Base-by-base conservation (phyloP, 2,329 filamentous ascomycete species). In the Phialophora chinensis region DNA sequence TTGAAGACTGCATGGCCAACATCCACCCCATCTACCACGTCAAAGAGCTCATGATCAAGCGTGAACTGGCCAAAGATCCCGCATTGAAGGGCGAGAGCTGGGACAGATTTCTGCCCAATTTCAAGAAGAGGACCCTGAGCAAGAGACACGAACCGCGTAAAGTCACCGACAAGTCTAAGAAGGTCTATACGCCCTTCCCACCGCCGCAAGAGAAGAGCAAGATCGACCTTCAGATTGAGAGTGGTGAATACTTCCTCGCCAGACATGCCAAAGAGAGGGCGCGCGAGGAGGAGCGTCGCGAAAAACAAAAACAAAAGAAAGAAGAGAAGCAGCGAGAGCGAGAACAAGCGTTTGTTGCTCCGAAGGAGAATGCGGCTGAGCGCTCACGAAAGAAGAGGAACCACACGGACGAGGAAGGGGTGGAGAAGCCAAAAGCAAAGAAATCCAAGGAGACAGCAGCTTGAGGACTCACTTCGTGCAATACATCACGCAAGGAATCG, bases 181-280 rank as follows among this genome's bases (percentile, higher is more conserved):
- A 97, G 86, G 80, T 85, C 12, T 99, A 97, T 84, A 99, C 96
- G 71, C 94, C 95, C 10, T 99, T 99, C 88, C 95, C 95, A 57
- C 95, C 95, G 6, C 87, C 93, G 52, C 93, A 93, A 72, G 94
- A 99, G 85, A 97, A 97, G 91, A 97, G 93, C 87, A 99, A 98
- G 87, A 87, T 99, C 74, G 95, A 99, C 80, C 81, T 93, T 79
- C 94, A 99, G 85, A 97, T 99, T 82, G 95, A 99, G 84, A 93
- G 88, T 74, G 94, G 95, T 81, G 94, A 98, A 82, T 99, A 96
- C 82, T 98, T 98, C 79, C 80, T 99, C 76, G 89, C 90, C 76
- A 97, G 97, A 84, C 88, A 93, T 75, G 93, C 92, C 67, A 97
- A 96, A 85, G 92, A 96, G 75, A 86, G 93, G 68, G 90, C 89